These are phyloP conservation scores for Anthostomella pinea DNA, from an alignment of 2,329 filamentous ascomycete genomes.

Conservation along the genomic window DNA sequence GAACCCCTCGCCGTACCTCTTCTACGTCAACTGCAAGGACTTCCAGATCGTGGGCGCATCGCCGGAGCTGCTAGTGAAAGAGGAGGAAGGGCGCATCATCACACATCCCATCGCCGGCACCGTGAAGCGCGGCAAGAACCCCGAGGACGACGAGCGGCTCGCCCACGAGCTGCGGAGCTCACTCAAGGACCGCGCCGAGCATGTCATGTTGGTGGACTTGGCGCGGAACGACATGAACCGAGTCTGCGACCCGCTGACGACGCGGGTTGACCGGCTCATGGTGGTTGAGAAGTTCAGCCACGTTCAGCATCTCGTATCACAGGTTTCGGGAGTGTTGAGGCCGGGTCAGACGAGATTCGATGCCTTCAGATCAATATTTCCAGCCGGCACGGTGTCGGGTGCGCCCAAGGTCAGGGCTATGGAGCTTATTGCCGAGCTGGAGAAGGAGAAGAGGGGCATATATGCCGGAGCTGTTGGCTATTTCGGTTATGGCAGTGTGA, in stretches of 20 bases:
- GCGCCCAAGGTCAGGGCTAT: slow-evolving; percentile 96
- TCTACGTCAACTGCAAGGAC: slow-evolving; percentile 87
- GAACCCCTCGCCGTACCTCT: slow-evolving; percentile 95
- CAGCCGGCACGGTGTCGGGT: slow-evolving; percentile 90
- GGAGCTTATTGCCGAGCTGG: slow-evolving; percentile 93
- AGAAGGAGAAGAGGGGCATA: slow-evolving; percentile 88
- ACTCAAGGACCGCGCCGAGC: slow-evolving; percentile 88
- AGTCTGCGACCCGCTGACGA: slow-evolving; percentile 86
- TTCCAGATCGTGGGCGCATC: slow-evolving; percentile 96
- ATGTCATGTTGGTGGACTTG: slow-evolving; percentile 97
- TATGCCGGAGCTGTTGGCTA: slow-evolving; percentile 97
- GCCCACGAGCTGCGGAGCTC: slow-evolving; percentile 74
- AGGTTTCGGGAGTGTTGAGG: slow-evolving; percentile 88
- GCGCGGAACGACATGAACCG: slow-evolving; percentile 96
- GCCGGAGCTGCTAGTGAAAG: slow-evolving; percentile 91
- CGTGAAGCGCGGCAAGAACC: slow-evolving; percentile 77
- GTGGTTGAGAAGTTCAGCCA: slow-evolving; percentile 92
- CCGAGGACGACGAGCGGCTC: slow-evolving; percentile 77
- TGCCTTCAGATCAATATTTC: slow-evolving; percentile 94
- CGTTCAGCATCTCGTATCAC: slow-evolving; percentile 94
- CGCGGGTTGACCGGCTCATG: slow-evolving; percentile 91
- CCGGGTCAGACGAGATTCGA: slow-evolving; percentile 86
- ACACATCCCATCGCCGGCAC: slow-evolving; percentile 97
- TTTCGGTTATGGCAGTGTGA: slow-evolving; percentile 81
- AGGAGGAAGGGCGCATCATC: slow-evolving; percentile 81